Evolutionary conservation across 495 filamentous ascomycete species (phyloP).

Genomic region (Pseudoneurospora amorphoporcata): DNA sequence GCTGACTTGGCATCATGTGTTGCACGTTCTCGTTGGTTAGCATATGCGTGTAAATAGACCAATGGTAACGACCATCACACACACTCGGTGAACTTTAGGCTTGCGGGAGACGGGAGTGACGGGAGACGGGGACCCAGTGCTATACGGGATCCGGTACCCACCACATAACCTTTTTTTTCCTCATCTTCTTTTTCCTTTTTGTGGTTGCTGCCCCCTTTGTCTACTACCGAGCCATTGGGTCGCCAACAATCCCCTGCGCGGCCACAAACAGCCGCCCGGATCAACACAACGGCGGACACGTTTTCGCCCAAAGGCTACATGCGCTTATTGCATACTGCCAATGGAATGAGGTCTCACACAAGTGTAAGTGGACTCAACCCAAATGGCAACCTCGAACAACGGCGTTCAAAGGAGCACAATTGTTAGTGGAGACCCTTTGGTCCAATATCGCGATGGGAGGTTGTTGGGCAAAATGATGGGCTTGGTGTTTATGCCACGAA

Average conservation of each 20-base stretch:
- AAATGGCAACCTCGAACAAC: background rate
- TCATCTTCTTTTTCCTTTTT: background rate
- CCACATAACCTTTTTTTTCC: background rate
- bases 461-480: conserved; percentile 47
- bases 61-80: background rate
- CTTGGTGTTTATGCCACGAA: background rate
- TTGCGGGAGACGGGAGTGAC: background rate
- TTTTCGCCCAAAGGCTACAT: background rate
- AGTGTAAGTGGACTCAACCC: background rate
- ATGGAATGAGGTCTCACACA: background rate
- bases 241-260: background rate
- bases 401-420: background rate
- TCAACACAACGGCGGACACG: background rate
- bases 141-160: background rate
- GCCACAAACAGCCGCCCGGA: background rate
- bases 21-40: background rate
- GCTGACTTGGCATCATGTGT: background rate
- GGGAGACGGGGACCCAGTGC: background rate
- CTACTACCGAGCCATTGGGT: background rate
- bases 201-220: background rate
- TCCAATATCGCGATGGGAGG: conserved; percentile 68
- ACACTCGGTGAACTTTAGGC: background rate
- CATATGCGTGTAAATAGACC: background rate
- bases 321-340: background rate
- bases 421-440: conserved; percentile 35